These are phyloP conservation scores for Ballota nigra DNA, from an alignment of 257 asterid genomes.

Conservation along the genomic window DNA sequence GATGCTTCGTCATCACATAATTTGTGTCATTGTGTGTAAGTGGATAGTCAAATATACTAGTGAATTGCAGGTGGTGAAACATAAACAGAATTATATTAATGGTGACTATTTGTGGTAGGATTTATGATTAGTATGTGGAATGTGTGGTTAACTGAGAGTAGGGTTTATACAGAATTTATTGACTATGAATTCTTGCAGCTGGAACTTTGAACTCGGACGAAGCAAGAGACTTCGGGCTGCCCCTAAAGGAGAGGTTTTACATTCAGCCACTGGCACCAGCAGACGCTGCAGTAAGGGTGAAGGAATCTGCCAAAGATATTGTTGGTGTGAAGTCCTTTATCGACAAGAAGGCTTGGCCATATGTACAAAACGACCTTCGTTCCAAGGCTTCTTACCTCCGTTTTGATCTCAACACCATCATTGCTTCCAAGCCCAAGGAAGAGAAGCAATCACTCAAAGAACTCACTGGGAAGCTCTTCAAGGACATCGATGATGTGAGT, in stretches of 20 bases:
- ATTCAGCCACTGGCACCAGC: conserved; percentile 74
- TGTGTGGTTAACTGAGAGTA: not conserved
- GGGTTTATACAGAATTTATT: too few species aligned
- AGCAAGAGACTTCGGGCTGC: conserved; percentile 66
- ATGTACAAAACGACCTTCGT: conserved; percentile 85
- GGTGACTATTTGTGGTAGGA: too few species aligned
- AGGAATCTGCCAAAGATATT: conserved; percentile 85
- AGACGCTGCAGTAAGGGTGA: conserved; percentile 73
- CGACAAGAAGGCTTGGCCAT: conserved; percentile 94
- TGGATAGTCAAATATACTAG: too few species aligned
- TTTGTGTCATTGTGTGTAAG: too few species aligned
- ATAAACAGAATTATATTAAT: too few species aligned
- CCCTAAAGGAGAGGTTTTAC: conserved; percentile 70
- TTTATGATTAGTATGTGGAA: not conserved
- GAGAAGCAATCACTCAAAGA: conserved; percentile 65
- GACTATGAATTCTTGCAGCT: conserved; percentile 36
- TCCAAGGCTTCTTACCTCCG: conserved; percentile 66
- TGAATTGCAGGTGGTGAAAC: too few species aligned
- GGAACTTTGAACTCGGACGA: conserved; percentile 91
- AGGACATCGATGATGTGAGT: conserved; percentile 55
- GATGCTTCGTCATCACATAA: not conserved
- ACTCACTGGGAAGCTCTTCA: conserved; percentile 62
- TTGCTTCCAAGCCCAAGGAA: conserved; percentile 72
- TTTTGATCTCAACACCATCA: conserved; percentile 85
- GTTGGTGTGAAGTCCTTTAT: conserved; percentile 55